Evolutionary conservation across 2,329 filamentous ascomycete species (phyloP), one percentile per base, ranked within the genome.

Genomic region (Tolypocladium ovalisporum): DNA sequence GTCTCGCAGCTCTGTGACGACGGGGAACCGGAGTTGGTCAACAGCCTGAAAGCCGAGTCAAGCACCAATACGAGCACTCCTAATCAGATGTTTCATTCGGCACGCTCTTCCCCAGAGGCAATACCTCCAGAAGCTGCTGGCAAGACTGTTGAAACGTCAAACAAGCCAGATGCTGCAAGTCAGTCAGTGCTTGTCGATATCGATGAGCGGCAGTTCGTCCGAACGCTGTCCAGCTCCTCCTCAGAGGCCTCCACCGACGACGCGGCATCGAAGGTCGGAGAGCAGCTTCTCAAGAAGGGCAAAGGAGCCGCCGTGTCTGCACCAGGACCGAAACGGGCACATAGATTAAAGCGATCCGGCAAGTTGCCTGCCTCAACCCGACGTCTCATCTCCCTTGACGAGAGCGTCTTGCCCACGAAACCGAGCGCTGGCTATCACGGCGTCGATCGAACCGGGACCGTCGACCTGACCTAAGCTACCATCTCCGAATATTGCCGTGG

Each of bases 391-490:
- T 35, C 29, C 19, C 15, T 52, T 19, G 8, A 3, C 15, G 27
- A 51, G 47, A 52, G 47, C 9, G 4, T 10, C n/a, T 35, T 29
- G 29, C 47, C 47, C n/a, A 52, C 19, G 29, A 22, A 2, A 22
- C 13, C 19, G 22, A 13, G n/a, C 40, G 56, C 60, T 13, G 19
- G 49, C 40, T 72, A 72, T 57, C 67, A 69, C 53, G 70, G 70
- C n/a, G 63, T 72, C 44, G 70, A 71, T 27, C 62, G 64, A n/a
- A 54, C 61, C 12, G 36, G 64, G 19, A 54, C 61, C 12, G 36
- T 61, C 15, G 62, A 63, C 42, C 36, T 61, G 37, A 63, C 58
- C 19, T 60, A 42, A 59, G n/a, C 7, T n/a, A 22, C 13, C 9
- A 22, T 15, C 19, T 19, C 29, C 47, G 13, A 51, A 22, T 6